Evolutionary conservation across 169 alveolate genomes (phyloP), one percentile per base, ranked within the genome.

Genomic region (Plasmodium berghei): DNA sequence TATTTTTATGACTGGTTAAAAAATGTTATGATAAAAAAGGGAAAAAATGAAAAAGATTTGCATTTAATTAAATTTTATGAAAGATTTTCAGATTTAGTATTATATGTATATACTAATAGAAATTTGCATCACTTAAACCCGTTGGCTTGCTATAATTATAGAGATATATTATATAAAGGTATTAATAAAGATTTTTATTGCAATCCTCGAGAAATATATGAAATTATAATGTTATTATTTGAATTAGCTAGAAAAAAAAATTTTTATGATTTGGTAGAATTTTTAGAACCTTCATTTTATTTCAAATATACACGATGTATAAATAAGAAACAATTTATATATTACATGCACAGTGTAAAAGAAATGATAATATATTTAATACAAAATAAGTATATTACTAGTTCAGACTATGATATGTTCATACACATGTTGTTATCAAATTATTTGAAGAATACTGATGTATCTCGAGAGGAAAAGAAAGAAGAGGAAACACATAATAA

Each of bases 1-100:
- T 91, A 92, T 54, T 95, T 95, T 88, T 95, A 95, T 64, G 73
- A 90, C 4, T 95, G 98, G 98, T 86, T 95, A 24, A 87, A 92
- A 58, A 80, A 89, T 83, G 95, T 93, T 18, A 73, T 83, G 55
- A 71, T 73, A 22, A 87, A 86, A 62, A 72, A 66, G 22, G 73
- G 87, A 26, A 87, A 72, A 54, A 69, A 89, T 42, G 72, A 72
- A 20, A 62, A 72, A 14, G 73, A 87, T 73, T 95, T 95, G 28
- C 97, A 95, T 73, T 93, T 90, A 70, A 88, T 94, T 54, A 73
- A 88, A 72, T 95, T 94, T 64, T 95, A 92, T 77, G 97, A 95
- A 71, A 88, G 97, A 42, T 95, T 73, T 83, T 95, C 97, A 6
- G 97, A 95, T 83, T 94, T 95, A 55, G 93, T 94, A 40, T 85